phyloP scores from a whole-genome alignment of 169 alveolate genomes.

The Plasmodium knowlesi region DNA sequence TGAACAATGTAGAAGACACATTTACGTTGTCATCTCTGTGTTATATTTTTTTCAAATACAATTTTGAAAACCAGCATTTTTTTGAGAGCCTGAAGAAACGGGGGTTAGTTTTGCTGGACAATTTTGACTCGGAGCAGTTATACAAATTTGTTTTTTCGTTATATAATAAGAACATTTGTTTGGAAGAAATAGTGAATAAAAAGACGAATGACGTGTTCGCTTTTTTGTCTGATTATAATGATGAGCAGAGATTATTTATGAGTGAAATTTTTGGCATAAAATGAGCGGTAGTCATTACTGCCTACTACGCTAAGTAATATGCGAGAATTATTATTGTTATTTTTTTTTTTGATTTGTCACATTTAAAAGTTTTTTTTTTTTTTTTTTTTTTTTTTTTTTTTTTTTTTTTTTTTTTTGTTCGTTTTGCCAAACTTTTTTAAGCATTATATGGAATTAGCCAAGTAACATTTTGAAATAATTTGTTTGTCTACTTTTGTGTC shows the following conservation, averaged over 20 bases:
- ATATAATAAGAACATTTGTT: conserved; percentile 42
- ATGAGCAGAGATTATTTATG: conserved; percentile 44
- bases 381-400: background rate
- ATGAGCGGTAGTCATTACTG: background rate
- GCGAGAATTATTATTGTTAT: background rate
- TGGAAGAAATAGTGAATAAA: conserved; percentile 36
- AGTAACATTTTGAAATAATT: background rate
- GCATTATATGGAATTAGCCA: background rate
- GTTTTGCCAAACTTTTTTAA: background rate
- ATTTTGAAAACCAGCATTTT: conserved; percentile 42
- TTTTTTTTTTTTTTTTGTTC: background rate
- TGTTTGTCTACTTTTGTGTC: conserved; percentile 3
- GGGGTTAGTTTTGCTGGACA: conserved; percentile 13
- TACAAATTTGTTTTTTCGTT: conserved; percentile 58
- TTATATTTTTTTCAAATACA: conserved; percentile 49
- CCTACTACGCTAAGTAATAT: background rate
- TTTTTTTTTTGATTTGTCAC: background rate
- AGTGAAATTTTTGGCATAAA: conserved; percentile 37
- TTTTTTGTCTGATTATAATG: conserved; percentile 29
- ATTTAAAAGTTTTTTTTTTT: background rate
- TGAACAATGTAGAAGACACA: conserved; percentile 29
- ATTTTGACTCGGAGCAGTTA: conserved; percentile 20
- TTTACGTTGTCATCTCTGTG: conserved; percentile 39
- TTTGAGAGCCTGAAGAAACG: conserved; percentile 40
- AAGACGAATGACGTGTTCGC: conserved; percentile 40